Evolutionary conservation across 2,329 filamentous ascomycete species (phyloP), one percentile per base, ranked within the genome.

Genomic region (Alternaria atra): DNA sequence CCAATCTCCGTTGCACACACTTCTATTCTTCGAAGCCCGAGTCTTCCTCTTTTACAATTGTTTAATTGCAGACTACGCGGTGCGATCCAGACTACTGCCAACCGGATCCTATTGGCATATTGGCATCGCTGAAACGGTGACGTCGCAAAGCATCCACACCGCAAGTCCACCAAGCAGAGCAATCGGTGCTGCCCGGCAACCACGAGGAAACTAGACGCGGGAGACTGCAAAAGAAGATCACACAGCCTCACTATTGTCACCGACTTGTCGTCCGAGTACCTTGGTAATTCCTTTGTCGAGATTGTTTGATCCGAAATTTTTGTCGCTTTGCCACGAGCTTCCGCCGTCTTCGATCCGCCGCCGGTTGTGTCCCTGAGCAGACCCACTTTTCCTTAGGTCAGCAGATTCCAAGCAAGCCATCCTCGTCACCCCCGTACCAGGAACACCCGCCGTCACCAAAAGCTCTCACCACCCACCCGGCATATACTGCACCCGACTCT

Each of bases 271-370:
- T n/a, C 47, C n/a, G 32, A 39, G n/a, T 9, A 34, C 42, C 6
- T 7, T 10, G 10, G 6, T 34, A 44, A 8, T 52, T 37, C 30
- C 58, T 67, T 67, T 61, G 57, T 61, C 52, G 52, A 30, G 42
- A 53, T 53, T 62, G 20, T 55, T 48, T 48, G 50, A 48, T 61
- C 52, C 35, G 48, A 48, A 56, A 50, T 60, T 52, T 56, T 40
- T 34, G 52, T 35, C 34, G 42, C 53, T 56, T 69, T 62, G 64
- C 65, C 69, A 70, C 70, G 58, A 57, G 20, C 54, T 67, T 72
- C 67, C 51, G 55, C 60, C 61, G 61, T 39, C 55, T 72, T 70
- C 64, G 46, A 58, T 58, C 51, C 52, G 50, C 39, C 32, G 52
- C 34, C 32, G 29, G 44, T 23, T 39, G 55, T 27, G 55, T 58